Percentiles rank a stretch among this genome's conserved stretches.
These are phyloP conservation scores for Saussurea involucrata DNA, from an alignment of 129 eudicot genomes.

Conservation along the genomic window DNA sequence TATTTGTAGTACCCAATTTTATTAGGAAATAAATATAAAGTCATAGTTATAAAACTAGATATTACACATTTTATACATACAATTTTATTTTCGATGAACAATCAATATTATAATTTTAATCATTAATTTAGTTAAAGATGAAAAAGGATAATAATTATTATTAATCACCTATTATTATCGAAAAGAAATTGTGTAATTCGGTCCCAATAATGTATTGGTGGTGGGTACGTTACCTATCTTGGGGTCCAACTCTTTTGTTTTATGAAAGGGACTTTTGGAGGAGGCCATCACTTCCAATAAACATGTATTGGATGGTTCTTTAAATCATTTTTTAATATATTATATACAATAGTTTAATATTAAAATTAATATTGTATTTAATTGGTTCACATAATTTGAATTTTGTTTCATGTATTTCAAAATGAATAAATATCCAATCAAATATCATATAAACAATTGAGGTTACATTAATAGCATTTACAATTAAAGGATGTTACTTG, in stretches of 20 bases:
- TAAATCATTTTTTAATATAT: background rate
- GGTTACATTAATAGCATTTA: no score
- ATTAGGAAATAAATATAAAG: no score
- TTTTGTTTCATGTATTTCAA: background rate
- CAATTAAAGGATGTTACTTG: no score
- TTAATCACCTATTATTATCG: background rate
- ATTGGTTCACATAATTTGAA: background rate
- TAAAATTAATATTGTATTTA: no score
- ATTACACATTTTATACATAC: background rate
- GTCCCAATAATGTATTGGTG: slow-evolving; percentile 13
- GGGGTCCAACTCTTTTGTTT: slow-evolving; percentile 28
- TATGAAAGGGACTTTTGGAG: slow-evolving; percentile 1
- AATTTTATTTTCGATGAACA: background rate
- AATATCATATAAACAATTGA: background rate
- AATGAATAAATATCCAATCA: no score
- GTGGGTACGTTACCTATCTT: slow-evolving; percentile 21
- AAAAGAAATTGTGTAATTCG: background rate
- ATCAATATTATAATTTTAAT: background rate
- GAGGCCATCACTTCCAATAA: background rate
- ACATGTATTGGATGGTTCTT: background rate
- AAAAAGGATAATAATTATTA: background rate
- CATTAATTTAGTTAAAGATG: background rate
- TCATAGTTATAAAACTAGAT: no score
- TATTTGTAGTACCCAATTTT: no score
- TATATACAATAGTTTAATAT: no score